Conservation (phyloP, 2,329 filamentous ascomycete genomes). For the Orbilia brochopaga region DNA sequence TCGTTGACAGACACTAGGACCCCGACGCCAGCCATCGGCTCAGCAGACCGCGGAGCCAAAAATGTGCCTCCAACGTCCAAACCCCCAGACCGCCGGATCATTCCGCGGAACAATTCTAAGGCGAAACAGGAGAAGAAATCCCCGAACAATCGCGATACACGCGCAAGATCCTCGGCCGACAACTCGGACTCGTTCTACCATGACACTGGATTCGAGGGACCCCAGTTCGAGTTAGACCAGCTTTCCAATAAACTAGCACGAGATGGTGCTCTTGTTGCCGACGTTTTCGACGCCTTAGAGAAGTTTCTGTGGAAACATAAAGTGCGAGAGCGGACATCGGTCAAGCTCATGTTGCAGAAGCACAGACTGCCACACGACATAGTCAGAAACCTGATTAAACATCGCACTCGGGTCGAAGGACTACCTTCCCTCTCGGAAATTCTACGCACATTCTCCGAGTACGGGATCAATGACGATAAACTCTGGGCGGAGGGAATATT, state of each 20-base stretch:
- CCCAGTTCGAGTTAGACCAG: slow-evolving; percentile 7
- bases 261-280: slow-evolving; percentile 15
- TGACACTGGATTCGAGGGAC: background rate
- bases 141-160: background rate
- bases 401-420: slow-evolving; percentile 25
- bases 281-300: slow-evolving; percentile 29
- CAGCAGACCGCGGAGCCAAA: slow-evolving; percentile 7
- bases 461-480: slow-evolving; percentile 35
- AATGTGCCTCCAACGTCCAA: background rate
- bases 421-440: slow-evolving; percentile 34
- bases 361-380: slow-evolving; percentile 21
- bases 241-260: slow-evolving; percentile 10
- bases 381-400: slow-evolving; percentile 17
- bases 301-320: slow-evolving; percentile 17
- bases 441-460: slow-evolving; percentile 15
- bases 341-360: slow-evolving; percentile 29
- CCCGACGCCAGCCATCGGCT: background rate
- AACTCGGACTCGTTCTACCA: background rate
- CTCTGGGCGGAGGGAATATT: slow-evolving; percentile 49
- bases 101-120: background rate
- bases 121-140: background rate
- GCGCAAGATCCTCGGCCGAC: slow-evolving; percentile 7
- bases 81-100: background rate
- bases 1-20: background rate
- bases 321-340: slow-evolving; percentile 3